Conservation (phyloP, 495 filamentous ascomycete genomes). For the Hamigera avellanea region DNA sequence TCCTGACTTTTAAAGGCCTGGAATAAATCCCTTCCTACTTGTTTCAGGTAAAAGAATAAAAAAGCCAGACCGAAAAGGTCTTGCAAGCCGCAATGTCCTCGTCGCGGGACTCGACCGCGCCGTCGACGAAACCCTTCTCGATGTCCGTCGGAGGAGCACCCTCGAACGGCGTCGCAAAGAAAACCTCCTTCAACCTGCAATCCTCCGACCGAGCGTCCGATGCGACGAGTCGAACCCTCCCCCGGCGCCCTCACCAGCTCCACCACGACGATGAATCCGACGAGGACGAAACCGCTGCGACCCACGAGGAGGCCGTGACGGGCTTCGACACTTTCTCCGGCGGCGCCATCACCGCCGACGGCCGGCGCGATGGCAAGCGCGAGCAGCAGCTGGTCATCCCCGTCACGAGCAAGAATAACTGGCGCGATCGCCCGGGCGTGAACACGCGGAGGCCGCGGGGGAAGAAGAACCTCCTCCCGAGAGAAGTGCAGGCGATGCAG, state of each 20-base stretch:
- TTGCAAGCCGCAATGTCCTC: no score
- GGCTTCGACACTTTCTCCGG: slow-evolving; percentile 49
- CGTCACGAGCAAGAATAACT: slow-evolving; percentile 56
- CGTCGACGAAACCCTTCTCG: no score
- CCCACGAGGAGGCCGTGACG: slow-evolving; percentile 40
- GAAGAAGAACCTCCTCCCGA: slow-evolving; percentile 40
- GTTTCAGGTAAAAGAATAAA: no score
- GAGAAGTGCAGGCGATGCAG: slow-evolving; percentile 37
- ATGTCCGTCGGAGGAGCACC: no score
- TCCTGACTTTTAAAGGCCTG: no score
- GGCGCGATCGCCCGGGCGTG: slow-evolving; percentile 44
- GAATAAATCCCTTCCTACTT: no score
- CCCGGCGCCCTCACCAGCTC: slow-evolving; percentile 25
- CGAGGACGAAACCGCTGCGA: slow-evolving; percentile 26
- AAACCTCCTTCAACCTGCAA: slow-evolving; percentile 24
- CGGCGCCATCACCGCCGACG: slow-evolving; percentile 36
- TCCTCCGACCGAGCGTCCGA: slow-evolving; percentile 10
- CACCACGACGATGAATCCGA: slow-evolving; percentile 35
- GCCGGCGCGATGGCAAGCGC: slow-evolving; percentile 11
- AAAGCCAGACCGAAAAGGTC: no score
- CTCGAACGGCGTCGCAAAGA: slow-evolving; percentile 7
- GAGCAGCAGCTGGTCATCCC: slow-evolving; percentile 50
- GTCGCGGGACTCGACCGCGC: no score
- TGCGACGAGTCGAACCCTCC: slow-evolving; percentile 12
- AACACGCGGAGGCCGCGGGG: slow-evolving; percentile 41